These are phyloP conservation scores for Dalbergia oliveri DNA, from an alignment of 306 rosid genomes.

Conservation along the genomic window DNA sequence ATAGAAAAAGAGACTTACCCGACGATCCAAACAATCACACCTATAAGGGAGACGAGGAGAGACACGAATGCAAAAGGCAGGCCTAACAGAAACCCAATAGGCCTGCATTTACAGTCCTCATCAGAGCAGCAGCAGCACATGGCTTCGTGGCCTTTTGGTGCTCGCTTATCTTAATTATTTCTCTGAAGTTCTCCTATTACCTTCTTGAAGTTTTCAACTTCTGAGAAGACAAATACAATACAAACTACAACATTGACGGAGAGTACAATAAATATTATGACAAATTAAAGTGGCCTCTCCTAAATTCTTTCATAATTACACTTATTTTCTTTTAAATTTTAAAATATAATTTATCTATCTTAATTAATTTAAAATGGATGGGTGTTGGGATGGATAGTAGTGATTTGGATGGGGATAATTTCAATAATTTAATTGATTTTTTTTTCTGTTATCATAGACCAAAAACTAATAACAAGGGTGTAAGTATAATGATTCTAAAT, in stretches of 20 bases:
- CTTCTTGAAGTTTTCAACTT: conserved; percentile 20
- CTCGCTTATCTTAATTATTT: neutral
- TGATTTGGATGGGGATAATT: no score
- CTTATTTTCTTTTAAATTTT: no score
- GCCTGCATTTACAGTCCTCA: conserved; percentile 77
- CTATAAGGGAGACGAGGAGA: conserved; percentile 68
- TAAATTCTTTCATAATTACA: no score
- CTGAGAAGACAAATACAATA: conserved; percentile 27
- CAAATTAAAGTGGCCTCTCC: no score
- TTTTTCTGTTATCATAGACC: no score
- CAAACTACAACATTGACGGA: conserved; percentile 41
- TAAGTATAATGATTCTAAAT: no score
- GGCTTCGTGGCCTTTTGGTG: neutral
- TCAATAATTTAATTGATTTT: no score
- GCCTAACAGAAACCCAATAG: conserved; percentile 75
- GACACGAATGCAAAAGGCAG: conserved; percentile 81
- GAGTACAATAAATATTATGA: conserved; percentile 26
- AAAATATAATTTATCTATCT: no score
- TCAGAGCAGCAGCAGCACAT: conserved; percentile 68
- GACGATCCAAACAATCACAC: conserved; percentile 72
- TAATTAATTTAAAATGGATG: no score
- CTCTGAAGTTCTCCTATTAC: neutral
- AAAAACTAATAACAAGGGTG: no score
- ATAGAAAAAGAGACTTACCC: conserved; percentile 55
- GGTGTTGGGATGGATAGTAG: no score